Percentiles rank a stretch among this genome's conserved stretches.
phyloP scores from a whole-genome alignment of 2,329 filamentous ascomycete genomes.

The Trichophyton mentagrophytes region DNA sequence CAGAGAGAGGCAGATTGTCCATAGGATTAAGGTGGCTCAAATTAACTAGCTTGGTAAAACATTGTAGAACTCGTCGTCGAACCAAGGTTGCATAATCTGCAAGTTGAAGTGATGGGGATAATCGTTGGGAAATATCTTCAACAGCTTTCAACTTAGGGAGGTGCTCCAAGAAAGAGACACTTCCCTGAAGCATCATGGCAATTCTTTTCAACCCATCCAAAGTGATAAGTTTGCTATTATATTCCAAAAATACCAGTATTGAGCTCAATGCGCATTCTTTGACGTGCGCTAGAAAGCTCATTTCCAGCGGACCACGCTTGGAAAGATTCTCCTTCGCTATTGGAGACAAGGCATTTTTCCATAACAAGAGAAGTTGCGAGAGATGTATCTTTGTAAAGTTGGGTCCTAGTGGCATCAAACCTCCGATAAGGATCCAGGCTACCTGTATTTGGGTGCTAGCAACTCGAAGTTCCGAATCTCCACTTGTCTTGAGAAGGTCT shows the following conservation, averaged over 20 bases:
- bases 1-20: conserved; percentile 80
- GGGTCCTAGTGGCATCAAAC: conserved; percentile 87
- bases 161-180: conserved; percentile 74
- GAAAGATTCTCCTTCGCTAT: conserved; percentile 83
- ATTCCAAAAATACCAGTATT: conserved; percentile 82
- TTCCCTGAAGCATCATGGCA: conserved; percentile 88
- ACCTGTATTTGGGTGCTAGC: conserved; percentile 95
- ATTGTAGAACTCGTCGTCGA: conserved; percentile 81
- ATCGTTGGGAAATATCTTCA: conserved; percentile 71
- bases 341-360: conserved; percentile 93
- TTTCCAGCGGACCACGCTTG: conserved; percentile 70
- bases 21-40: conserved; percentile 72
- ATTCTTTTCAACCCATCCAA: conserved; percentile 89
- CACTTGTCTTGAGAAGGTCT: conserved; percentile 79
- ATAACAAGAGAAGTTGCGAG: conserved; percentile 80
- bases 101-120: conserved; percentile 75
- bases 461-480: conserved; percentile 76
- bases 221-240: conserved; percentile 81
- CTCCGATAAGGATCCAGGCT: conserved; percentile 92
- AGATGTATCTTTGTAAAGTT: conserved; percentile 99
- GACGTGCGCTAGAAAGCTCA: conserved; percentile 87
- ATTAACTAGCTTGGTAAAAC: conserved; percentile 82
- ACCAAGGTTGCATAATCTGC: conserved; percentile 90
- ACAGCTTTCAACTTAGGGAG: conserved; percentile 71
- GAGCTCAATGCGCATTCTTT: conserved; percentile 87